phyloP scores from a whole-genome alignment of 768 basidiomycete species.

The Kwoniella newhampshirensis region DNA sequence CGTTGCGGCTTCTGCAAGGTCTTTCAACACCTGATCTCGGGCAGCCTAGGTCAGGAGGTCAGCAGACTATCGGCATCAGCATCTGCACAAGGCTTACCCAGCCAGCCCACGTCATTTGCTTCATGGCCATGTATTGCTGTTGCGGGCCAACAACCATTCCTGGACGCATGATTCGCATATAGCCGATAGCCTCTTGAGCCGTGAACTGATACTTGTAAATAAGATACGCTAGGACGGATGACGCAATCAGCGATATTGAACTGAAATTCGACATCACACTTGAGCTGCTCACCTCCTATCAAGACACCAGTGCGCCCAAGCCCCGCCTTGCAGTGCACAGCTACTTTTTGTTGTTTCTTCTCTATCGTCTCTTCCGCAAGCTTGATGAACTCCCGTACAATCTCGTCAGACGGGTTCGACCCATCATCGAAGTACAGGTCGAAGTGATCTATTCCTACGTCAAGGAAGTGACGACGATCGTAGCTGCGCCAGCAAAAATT shows the following conservation, averaged over 20 bases:
- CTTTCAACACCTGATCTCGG: conserved; percentile 30
- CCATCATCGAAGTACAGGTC: conserved; percentile 93
- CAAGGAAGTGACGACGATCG: conserved; percentile 33
- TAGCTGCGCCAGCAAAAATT: conserved; percentile 40
- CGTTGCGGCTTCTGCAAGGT: conserved; percentile 19
- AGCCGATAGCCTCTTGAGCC: conserved; percentile 91
- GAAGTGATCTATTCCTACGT: conserved; percentile 40
- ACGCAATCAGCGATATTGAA: neutral
- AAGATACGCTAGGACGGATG: conserved; percentile 68
- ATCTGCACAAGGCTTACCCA: conserved; percentile 33
- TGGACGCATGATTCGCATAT: conserved; percentile 96
- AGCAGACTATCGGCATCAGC: neutral
- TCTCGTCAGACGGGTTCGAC: conserved; percentile 94
- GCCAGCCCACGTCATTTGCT: conserved; percentile 49
- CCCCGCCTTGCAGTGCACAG: conserved; percentile 78
- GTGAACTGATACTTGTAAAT: conserved; percentile 99
- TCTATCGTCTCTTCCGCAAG: conserved; percentile 76
- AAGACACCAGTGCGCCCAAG: conserved; percentile 93
- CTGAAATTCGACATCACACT: too few relatives aligned
- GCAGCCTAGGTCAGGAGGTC: conserved; percentile 27
- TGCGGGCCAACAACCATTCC: conserved; percentile 57
- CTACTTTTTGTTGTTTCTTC: conserved; percentile 69
- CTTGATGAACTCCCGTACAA: conserved; percentile 86
- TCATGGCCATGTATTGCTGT: conserved; percentile 48
- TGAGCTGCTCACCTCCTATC: conserved; percentile 64